These are phyloP conservation scores for Apium graveolens DNA, from an alignment of 129 eudicot genomes.

Conservation along the genomic window DNA sequence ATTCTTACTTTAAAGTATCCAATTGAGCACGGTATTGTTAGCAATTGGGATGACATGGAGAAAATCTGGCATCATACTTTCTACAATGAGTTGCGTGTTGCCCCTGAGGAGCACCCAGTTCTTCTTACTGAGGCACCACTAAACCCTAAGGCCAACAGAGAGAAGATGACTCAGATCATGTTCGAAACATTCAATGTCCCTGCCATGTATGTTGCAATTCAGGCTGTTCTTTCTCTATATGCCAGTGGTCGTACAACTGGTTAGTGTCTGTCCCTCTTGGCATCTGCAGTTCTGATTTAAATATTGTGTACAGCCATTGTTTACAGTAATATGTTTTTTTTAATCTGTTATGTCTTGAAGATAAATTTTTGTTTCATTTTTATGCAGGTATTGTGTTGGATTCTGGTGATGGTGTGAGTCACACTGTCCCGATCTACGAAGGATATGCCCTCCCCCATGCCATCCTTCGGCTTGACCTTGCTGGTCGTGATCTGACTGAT, in stretches of 20 bases:
- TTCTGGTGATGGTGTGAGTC: constrained; percentile 9
- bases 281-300: not conserved
- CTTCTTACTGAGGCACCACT: constrained; percentile 72
- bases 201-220: constrained; percentile 4
- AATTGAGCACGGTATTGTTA: not conserved
- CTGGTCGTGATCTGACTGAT: constrained; percentile 24
- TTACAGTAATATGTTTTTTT: not conserved
- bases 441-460: constrained; percentile 7
- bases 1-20: not conserved
- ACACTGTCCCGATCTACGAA: constrained; percentile 2
- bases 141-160: constrained; percentile 13
- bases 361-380: not conserved
- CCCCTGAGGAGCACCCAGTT: constrained; percentile 81
- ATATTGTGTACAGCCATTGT: not conserved
- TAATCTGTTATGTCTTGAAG: not conserved
- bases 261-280: not conserved
- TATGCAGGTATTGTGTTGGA: not conserved
- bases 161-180: constrained; percentile 5
- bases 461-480: constrained; percentile 7
- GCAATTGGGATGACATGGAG: not conserved
- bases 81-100: constrained; percentile 70
- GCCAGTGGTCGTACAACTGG: constrained; percentile 6
- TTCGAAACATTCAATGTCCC: not conserved
- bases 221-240: constrained; percentile 6
- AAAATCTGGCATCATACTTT: not conserved